Conservation (phyloP, 2,329 filamentous ascomycete species). For the Seiridium unicorne region DNA sequence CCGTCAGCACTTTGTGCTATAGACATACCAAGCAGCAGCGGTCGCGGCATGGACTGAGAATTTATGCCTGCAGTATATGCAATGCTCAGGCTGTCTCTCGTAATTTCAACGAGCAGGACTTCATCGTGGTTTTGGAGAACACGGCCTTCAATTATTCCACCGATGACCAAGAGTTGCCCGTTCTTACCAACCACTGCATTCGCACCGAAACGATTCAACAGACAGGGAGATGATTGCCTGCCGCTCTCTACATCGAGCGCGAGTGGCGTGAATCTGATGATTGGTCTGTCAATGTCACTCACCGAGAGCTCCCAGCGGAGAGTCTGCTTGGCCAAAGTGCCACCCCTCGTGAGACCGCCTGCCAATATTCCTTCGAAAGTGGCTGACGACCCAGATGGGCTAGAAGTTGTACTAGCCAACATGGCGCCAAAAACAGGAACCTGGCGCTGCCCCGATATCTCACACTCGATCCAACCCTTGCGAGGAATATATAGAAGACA, state of each 20-base stretch:
- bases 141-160: conserved; percentile 40
- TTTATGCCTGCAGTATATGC: conserved; percentile 17
- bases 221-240: neutral
- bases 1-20: conserved; percentile 43
- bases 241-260: conserved; percentile 13
- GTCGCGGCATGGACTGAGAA: conserved; percentile 35
- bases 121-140: conserved; percentile 50
- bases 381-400: conserved; percentile 17
- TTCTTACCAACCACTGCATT: conserved; percentile 27
- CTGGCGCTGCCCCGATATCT: conserved; percentile 29
- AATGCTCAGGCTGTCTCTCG: conserved; percentile 20
- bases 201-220: conserved; percentile 42
- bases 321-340: conserved; percentile 59
- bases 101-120: conserved; percentile 41
- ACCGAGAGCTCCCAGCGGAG: conserved; percentile 60
- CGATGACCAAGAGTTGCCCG: conserved; percentile 33
- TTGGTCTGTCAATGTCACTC: conserved; percentile 20
- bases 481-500: conserved; percentile 52
- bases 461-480: conserved; percentile 46
- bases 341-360: conserved; percentile 69
- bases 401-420: conserved; percentile 28
- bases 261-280: conserved; percentile 19
- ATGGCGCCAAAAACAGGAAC: conserved; percentile 42
- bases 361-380: conserved; percentile 60
- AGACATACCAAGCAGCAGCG: conserved; percentile 71